A percentile compares a stretch with the other conserved stretches of the same genome.
Evolutionary conservation across 2,329 filamentous ascomycete species (phyloP).

Genomic region (Calonectria naviculata): DNA sequence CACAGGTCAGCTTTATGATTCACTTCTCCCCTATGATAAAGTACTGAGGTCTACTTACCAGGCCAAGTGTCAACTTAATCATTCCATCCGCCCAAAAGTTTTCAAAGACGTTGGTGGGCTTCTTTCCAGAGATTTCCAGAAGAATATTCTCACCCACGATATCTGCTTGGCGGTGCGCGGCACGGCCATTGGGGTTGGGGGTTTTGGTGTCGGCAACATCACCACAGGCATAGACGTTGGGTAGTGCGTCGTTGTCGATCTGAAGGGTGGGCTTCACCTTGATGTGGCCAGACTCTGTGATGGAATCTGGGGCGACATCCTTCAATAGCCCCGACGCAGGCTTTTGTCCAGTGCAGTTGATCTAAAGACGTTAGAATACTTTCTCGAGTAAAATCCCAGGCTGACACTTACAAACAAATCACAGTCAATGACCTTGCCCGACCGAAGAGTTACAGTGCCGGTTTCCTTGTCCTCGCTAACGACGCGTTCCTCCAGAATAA

Average conservation of each 20-base stretch:
- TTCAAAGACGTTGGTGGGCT: slow-evolving; percentile 52
- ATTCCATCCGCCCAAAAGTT: slow-evolving; percentile 59
- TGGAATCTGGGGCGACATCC: slow-evolving; percentile 52
- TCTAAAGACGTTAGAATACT: slow-evolving; percentile 46
- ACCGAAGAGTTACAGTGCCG: slow-evolving; percentile 55
- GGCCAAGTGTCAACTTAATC: slow-evolving; percentile 65
- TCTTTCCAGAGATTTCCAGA: slow-evolving; percentile 53
- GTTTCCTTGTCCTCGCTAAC: slow-evolving; percentile 48
- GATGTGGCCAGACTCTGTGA: slow-evolving; percentile 62
- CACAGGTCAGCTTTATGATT: background rate
- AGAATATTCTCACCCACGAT: slow-evolving; percentile 67
- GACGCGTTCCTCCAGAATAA: slow-evolving; percentile 63
- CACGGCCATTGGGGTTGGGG: slow-evolving; percentile 63
- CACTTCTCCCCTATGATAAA: background rate
- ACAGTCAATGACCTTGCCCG: slow-evolving; percentile 56
- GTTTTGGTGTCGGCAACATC: slow-evolving; percentile 67
- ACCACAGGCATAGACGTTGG: slow-evolving; percentile 71
- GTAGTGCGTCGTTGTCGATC: slow-evolving; percentile 57
- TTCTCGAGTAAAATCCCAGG: fast-evolving
- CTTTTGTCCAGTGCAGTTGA: slow-evolving; percentile 69
- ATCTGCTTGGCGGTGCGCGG: slow-evolving; percentile 64
- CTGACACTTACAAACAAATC: slow-evolving; percentile 59
- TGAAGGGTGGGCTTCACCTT: slow-evolving; percentile 68
- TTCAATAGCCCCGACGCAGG: slow-evolving; percentile 64
- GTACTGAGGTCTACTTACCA: slow-evolving; percentile 50